Base-by-base conservation (phyloP, 2,329 filamentous ascomycete species). In the Fusarium scirpi region DNA sequence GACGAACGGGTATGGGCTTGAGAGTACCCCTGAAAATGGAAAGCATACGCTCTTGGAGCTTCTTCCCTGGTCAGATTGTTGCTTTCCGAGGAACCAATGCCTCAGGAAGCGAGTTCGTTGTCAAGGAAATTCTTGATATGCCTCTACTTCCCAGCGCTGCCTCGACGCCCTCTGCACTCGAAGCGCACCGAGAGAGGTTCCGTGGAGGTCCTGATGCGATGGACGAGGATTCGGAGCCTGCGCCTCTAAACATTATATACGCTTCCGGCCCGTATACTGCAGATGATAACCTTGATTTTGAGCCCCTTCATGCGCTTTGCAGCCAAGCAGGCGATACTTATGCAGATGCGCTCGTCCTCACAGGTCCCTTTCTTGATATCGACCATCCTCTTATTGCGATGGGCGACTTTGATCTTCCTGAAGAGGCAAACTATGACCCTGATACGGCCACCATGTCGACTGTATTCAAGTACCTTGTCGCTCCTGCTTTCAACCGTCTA, bases 31-130 rank as follows among this genome's bases (percentile, higher is more conserved):
- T 99, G 20, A 93, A 93, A 70, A 83, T 98, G 61, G 87, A 91
- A 65, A 86, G 86, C 4, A 79, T 97, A 2, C 82, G 85, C 30
- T 70, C 87, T 3, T 96, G 92, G 81, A 91, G 93, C 77, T 93
- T 98, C 83, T 98, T 98, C 78, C 96, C 95, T 0, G 96, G 96
- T 8, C 94, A 98, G 78, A 94, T 98, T 55, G 93, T 97, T 30
- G 96, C 95, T 9, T 81, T 98, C 29, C 87, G 87, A 66, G 96
- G 96, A 10, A 94, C 90, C 73, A 99, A 99, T 78, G 90, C 94
- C 22, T 94, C 93, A 1, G 95, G 95, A 0, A 87, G 90, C 40
- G 91, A 92, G 74, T 98, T 98, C 73, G 87, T 90, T 2, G 94
- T 96, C 32, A 90, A 87, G 34, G 90, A 98, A 76, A 81, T 96